These are phyloP conservation scores for Verticillium alfalfae DNA, from an alignment of 2,329 filamentous ascomycete species.

Conservation along the genomic window DNA sequence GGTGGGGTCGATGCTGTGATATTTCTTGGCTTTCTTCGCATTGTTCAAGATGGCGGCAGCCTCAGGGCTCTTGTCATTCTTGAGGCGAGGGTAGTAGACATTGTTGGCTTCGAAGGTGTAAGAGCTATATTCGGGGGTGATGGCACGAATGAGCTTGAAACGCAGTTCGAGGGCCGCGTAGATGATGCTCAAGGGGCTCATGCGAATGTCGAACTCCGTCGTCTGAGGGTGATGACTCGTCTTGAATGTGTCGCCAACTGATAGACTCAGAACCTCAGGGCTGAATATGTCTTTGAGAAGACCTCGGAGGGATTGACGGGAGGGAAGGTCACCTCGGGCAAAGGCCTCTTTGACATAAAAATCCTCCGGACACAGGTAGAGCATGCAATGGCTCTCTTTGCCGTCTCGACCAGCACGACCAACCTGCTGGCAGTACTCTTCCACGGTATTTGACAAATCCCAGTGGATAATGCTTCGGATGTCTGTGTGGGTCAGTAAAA, in stretches of 20 bases:
- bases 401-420: constrained; percentile 52
- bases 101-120: constrained; percentile 42
- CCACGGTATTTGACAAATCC: constrained; percentile 43
- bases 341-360: constrained; percentile 55
- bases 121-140: constrained; percentile 49
- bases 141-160: constrained; percentile 49
- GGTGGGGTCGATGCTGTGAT: constrained; percentile 43
- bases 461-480: constrained; percentile 51
- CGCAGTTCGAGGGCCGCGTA: constrained; percentile 57
- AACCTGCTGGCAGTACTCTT: constrained; percentile 54
- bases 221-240: constrained; percentile 37
- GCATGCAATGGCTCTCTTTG: constrained; percentile 46
- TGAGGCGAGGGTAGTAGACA: constrained; percentile 22
- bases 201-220: constrained; percentile 47
- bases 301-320: constrained; percentile 36
- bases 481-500: constrained; percentile 18
- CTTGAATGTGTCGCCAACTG: constrained; percentile 37
- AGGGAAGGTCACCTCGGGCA: constrained; percentile 53
- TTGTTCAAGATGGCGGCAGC: constrained; percentile 35
- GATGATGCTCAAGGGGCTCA: constrained; percentile 43
- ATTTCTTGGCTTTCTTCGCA: constrained; percentile 33
- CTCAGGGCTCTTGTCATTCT: constrained; percentile 30
- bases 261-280: constrained; percentile 19
- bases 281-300: constrained; percentile 48
- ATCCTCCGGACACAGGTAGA: constrained; percentile 52